Evolutionary conservation across 2,329 filamentous ascomycete genomes (phyloP).

Genomic region (Aspergillus japonicus): DNA sequence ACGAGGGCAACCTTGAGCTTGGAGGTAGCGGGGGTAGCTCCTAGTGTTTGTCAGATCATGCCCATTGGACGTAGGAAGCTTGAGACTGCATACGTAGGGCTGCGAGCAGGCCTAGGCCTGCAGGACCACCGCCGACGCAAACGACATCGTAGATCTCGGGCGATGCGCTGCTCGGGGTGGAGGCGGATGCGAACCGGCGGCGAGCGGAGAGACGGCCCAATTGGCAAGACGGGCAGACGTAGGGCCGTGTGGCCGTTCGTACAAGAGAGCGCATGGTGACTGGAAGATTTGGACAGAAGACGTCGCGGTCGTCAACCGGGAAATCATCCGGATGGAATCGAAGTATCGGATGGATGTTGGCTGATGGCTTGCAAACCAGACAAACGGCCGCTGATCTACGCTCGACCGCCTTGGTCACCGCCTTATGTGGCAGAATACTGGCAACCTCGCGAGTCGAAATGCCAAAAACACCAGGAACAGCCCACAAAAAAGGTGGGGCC

Average conservation of each 20-base stretch:
- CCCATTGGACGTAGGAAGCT: neutral
- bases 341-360: slow-evolving; percentile 6
- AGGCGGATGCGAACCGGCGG: slow-evolving; percentile 35
- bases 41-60: slow-evolving; percentile 45
- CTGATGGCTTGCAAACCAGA: slow-evolving; percentile 22
- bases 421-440: neutral
- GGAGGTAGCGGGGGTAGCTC: slow-evolving; percentile 71
- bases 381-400: slow-evolving; percentile 4
- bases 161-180: slow-evolving; percentile 25
- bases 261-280: slow-evolving; percentile 37
- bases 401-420: neutral
- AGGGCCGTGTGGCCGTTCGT: slow-evolving; percentile 35
- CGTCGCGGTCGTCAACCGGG: neutral
- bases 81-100: slow-evolving; percentile 62
- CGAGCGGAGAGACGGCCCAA: slow-evolving; percentile 21
- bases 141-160: slow-evolving; percentile 90
- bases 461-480: too few relatives aligned
- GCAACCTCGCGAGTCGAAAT: too few relatives aligned
- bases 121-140: slow-evolving; percentile 84
- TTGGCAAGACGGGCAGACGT: slow-evolving; percentile 43
- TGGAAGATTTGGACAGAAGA: neutral
- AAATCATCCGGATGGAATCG: slow-evolving; percentile 1
- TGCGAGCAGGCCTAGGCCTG: slow-evolving; percentile 77
- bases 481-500: too few relatives aligned
- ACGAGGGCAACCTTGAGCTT: slow-evolving; percentile 82